phyloP scores from a whole-genome alignment of 148 eudicot genomes.

The Mesembryanthemum crystallinum region DNA sequence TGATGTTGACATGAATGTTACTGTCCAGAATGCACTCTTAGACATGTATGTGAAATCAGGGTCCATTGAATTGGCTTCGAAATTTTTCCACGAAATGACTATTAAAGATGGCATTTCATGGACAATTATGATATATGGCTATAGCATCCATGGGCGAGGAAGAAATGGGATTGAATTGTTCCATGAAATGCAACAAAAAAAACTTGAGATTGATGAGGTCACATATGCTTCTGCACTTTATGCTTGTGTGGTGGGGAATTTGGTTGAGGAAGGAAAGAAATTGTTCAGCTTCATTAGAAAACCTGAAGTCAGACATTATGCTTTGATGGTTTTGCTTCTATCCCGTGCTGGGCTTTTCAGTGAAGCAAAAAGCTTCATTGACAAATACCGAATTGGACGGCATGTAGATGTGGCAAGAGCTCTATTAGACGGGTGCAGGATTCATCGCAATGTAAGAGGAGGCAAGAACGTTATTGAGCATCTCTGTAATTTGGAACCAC shows the following conservation, averaged over 20 bases:
- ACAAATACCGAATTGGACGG: conserved; percentile 33
- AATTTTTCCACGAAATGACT: conserved; percentile 40
- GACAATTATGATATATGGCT: conserved; percentile 73
- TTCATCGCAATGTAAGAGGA: conserved; percentile 31
- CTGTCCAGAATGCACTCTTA: conserved; percentile 53
- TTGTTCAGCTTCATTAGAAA: conserved; percentile 40
- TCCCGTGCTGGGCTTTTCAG: conserved; percentile 51
- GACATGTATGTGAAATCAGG: conserved; percentile 82
- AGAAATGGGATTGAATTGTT: conserved; percentile 48
- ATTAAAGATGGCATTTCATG: conserved; percentile 57
- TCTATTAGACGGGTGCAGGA: conserved; percentile 59
- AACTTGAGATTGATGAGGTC: conserved; percentile 39
- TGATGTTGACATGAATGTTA: conserved; percentile 44
- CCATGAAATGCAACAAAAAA: conserved; percentile 38
- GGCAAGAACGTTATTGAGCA: conserved; percentile 49
- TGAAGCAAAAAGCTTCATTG: conserved; percentile 50
- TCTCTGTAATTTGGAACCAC: conserved; percentile 55
- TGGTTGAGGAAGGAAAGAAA: conserved; percentile 51
- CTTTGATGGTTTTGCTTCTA: conserved; percentile 58
- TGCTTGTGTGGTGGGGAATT: conserved; percentile 49
- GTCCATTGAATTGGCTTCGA: conserved; percentile 48
- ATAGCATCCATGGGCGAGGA: conserved; percentile 62
- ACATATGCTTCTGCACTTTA: conserved; percentile 47
- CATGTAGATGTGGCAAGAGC: conserved; percentile 52
- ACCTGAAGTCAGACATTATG: conserved; percentile 48